These are phyloP conservation scores for Berberis thunbergii DNA, from an alignment of 164 flowering plant species.

Conservation along the genomic window DNA sequence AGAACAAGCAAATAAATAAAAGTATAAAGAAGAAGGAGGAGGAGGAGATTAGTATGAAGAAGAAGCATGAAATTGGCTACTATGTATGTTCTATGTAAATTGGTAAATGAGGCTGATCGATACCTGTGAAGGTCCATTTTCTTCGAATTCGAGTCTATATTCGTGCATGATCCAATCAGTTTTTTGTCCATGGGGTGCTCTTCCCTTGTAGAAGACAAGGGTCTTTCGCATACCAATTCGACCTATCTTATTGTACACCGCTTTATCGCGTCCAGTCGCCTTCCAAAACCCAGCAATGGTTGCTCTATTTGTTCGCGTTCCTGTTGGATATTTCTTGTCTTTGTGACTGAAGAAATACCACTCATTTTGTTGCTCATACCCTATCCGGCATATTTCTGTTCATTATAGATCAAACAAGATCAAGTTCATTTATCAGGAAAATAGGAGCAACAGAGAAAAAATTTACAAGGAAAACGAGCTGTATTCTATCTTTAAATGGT, in stretches of 20 bases:
- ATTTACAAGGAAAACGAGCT: no score
- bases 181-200: conserved; percentile 90
- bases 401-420: no score
- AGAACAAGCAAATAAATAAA: no score
- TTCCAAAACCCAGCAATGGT: conserved; percentile 92
- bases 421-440: no score
- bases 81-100: no score
- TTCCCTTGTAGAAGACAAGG: conserved; percentile 78
- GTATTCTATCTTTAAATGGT: no score
- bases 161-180: conserved; percentile 96
- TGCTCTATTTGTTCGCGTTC: conserved; percentile 83
- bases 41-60: background rate
- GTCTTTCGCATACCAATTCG: conserved; percentile 93
- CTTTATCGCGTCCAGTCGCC: conserved; percentile 87
- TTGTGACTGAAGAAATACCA: no score
- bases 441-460: no score
- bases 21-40: background rate
- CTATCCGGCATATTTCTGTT: no score
- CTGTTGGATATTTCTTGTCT: no score
- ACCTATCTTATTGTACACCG: conserved; percentile 56
- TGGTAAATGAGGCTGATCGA: background rate
- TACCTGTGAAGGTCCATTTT: conserved; percentile 84
- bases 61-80: no score
- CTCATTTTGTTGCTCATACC: no score
- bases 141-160: conserved; percentile 71